These are phyloP conservation scores for Pseudopyricularia javanii DNA, from an alignment of 2,329 filamentous ascomycete species.

Conservation along the genomic window DNA sequence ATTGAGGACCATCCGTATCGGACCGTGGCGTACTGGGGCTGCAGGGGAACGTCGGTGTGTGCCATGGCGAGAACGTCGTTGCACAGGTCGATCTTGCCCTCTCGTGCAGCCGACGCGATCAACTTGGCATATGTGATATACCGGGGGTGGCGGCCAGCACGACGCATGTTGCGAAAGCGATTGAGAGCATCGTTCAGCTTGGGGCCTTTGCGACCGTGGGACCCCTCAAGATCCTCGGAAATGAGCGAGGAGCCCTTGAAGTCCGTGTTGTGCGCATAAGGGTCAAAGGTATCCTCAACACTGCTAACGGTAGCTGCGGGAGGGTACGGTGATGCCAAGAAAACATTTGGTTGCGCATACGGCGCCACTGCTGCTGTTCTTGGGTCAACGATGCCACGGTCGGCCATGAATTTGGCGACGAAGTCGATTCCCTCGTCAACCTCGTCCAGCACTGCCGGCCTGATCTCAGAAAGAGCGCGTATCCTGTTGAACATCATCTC, in stretches of 20 bases:
- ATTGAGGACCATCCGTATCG: conserved; percentile 96
- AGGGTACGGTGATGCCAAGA: conserved; percentile 36
- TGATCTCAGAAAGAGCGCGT: conserved; percentile 41
- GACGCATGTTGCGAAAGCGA: conserved; percentile 86
- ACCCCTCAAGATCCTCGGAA: conserved; percentile 76
- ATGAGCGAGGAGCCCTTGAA: conserved; percentile 88
- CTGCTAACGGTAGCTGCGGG: conserved; percentile 44
- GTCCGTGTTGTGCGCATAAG: conserved; percentile 81
- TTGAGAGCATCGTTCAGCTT: conserved; percentile 69
- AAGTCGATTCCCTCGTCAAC: conserved; percentile 78
- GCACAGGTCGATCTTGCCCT: conserved; percentile 68
- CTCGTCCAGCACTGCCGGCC: conserved; percentile 56
- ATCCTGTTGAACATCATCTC: conserved; percentile 83
- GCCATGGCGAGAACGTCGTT: conserved; percentile 85
- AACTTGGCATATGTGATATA: conserved; percentile 97
- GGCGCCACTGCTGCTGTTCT: conserved; percentile 35
- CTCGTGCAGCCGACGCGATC: conserved; percentile 78
- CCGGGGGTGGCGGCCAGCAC: conserved; percentile 77
- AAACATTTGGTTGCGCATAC: conserved; percentile 26
- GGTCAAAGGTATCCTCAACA: conserved; percentile 77
- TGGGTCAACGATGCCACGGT: conserved; percentile 40
- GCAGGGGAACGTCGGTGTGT: conserved; percentile 72
- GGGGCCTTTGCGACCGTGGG: conserved; percentile 58
- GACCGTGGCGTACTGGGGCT: conserved; percentile 74
- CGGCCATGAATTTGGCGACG: conserved; percentile 45